A percentile compares a stretch with the other conserved stretches of the same genome.
These are phyloP conservation scores for Pezicula radicicola DNA, from an alignment of 2,329 filamentous ascomycete genomes.

Conservation along the genomic window DNA sequence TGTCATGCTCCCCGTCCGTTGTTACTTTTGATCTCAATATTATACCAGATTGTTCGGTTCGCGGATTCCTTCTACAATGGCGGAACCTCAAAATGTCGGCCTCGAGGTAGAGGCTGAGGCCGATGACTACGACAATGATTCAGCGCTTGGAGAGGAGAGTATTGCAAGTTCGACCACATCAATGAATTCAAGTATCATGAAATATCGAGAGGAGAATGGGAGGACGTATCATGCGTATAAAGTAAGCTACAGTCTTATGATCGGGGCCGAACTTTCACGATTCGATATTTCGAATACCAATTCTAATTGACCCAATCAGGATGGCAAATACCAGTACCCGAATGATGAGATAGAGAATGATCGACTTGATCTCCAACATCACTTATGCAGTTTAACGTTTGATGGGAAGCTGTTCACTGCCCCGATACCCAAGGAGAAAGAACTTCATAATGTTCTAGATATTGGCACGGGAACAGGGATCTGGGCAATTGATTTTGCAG, in stretches of 20 bases:
- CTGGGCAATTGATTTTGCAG: constrained; percentile 16
- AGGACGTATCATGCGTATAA: too few species aligned
- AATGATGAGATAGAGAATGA: constrained; percentile 12
- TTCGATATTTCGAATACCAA: too few species aligned
- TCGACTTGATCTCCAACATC: constrained; percentile 34
- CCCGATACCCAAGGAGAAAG: constrained; percentile 20
- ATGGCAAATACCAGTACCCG: constrained; percentile 7
- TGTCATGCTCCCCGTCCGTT: too few species aligned
- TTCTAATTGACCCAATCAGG: constrained; percentile 22
- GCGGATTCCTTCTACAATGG: too few species aligned
- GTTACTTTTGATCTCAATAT: too few species aligned
- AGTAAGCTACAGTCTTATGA: too few species aligned
- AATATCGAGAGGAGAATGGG: constrained; percentile 34
- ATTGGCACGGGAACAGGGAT: too few species aligned
- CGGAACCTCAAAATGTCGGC: too few species aligned
- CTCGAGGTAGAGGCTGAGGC: constrained; percentile 1
- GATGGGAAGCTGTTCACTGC: constrained; percentile 26
- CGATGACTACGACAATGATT: not conserved
- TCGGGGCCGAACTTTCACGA: too few species aligned
- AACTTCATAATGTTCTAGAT: constrained; percentile 12
- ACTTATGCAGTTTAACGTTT: constrained; percentile 31
- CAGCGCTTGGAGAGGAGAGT: not conserved
- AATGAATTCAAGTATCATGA: constrained; percentile 28
- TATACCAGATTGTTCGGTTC: too few species aligned
- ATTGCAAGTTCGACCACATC: not conserved